Base-by-base conservation (phyloP, 2,329 filamentous ascomycete genomes). In the Grosmannia serpens region DNA sequence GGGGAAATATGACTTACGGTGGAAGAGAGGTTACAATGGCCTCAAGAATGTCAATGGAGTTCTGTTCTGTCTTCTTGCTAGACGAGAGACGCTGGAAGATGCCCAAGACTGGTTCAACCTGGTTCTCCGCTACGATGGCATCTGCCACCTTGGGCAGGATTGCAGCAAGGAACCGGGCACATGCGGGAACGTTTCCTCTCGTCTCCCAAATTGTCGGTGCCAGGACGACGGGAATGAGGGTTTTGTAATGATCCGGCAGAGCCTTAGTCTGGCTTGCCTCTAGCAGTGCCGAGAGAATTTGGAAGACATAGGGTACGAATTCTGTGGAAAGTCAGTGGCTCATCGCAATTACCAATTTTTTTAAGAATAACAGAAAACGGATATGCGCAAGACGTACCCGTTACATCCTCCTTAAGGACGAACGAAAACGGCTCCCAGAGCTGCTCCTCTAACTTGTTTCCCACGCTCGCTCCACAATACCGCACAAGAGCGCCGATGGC, bases 251-350 rank as follows among this genome's bases (percentile, higher is more conserved):
- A 29, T 84, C 81, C 2, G 91, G 89, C 33, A 97, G 77, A 10
- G 86, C 80, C n/a, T 83, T 86, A 0, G 86, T 80, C 0, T 89
- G 88, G 66, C 94, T 92, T 9, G 87, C 84, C 72, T 97, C 92
- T 3, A 99, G 80, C 17, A 99, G 81, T 56, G 92, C 89, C 3
- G 92, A 89, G 63, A 97, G 88, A 41, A 99, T 82, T 70, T 99
- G 94, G 78, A 99, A 96, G 57, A 97, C 85, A 66, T 97, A 99
- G 6, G 92, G 94, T 68, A 90, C 87, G 69, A 99, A 99, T 73
- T 99, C 94, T 87, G 31, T 13, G 64, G 6, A 27, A 27, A 17
- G 46, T 47, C 13, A 38, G 47, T 29, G 38, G 68, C 31, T 6
- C 6, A n/a, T 10, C 41, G 9, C 35, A n/a, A n/a, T n/a, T 17